phyloP scores from a whole-genome alignment of 2,329 filamentous ascomycete species.

The Tothia fuscella region DNA sequence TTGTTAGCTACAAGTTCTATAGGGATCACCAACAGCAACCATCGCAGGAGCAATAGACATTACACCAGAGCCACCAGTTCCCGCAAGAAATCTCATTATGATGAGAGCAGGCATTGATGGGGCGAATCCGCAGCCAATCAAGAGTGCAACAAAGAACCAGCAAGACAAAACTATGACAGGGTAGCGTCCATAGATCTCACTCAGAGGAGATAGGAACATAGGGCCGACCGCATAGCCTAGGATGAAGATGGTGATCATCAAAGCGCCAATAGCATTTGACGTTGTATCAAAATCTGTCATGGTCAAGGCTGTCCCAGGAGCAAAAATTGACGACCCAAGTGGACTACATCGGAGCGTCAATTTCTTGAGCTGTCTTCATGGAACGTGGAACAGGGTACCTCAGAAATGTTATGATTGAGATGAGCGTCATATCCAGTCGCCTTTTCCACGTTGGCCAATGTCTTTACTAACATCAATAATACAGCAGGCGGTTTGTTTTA shows the following conservation, averaged over 20 bases:
- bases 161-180: conserved; percentile 1
- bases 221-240: conserved; percentile 21
- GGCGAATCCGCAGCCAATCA: conserved; percentile 10
- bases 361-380: conserved; percentile 9
- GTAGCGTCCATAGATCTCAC: conserved; percentile 12
- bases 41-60: conserved; percentile 11
- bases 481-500: not conserved
- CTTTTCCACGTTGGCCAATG: conserved; percentile 10
- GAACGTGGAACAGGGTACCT: not conserved
- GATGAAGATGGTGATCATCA: conserved; percentile 24
- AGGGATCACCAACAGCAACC: too few species aligned
- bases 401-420: conserved; percentile 5
- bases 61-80: conserved; percentile 7
- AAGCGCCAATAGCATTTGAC: conserved; percentile 20
- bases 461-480: not conserved
- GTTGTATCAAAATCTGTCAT: conserved; percentile 22
- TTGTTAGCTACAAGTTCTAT: too few species aligned
- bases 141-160: conserved; percentile 9
- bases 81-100: conserved; percentile 11
- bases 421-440: conserved; percentile 7
- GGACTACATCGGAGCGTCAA: conserved; percentile 13
- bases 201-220: conserved; percentile 3
- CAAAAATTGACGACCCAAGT: conserved; percentile 25
- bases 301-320: conserved; percentile 22
- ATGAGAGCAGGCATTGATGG: conserved; percentile 10